Evolutionary conservation across 805 yeast species (phyloP), one percentile per base, ranked within the genome.

Genomic region (Debaryomyces hansenii): DNA sequence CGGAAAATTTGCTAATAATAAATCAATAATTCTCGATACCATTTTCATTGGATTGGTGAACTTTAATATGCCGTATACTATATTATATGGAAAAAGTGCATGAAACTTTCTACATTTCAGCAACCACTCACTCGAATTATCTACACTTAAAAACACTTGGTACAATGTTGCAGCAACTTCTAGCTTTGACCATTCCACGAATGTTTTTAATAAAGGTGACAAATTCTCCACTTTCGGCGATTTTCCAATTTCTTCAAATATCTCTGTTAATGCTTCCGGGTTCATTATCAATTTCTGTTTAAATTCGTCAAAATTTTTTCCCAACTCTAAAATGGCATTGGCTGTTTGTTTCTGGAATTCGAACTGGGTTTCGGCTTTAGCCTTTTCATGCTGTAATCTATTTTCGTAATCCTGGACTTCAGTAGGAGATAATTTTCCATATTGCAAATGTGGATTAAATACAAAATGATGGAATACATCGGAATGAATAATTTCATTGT

Each of bases 31-130:
- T 18, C 84, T 81, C 50, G 90, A 87, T 70, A 89, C 82, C 21
- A 92, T 83, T 36, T 85, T 80, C 67, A 90, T 81, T 2, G 99
- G 98, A 59, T 92, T 92, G 0, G 98, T 89, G 49, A 85, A 82
- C 58, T 83, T 78, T 58, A 94, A 65, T 18, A 92, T 85, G 16
- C 88, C 87, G 37, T 84, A 83, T 63, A 91, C 80, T 31, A 92
- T 60, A 1, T 78, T 69, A 63, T 92, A 94, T 0, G 98, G 99
- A 69, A 92, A 80, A 48, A 89, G 59, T 28, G 75, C 68, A 66
- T 92, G 97, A 34, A 94, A 67, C 47, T 84, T 79, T 52, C 82
- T 81, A 28, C 87, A 69, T 58, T 89, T 90, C 10, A 78, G 75
- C 55, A 85, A 83, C 55, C 87, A 71, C 55, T 89, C 96, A 49